Base-by-base conservation (phyloP, 2,329 filamentous ascomycete species). In the Colletotrichum liriopes region DNA sequence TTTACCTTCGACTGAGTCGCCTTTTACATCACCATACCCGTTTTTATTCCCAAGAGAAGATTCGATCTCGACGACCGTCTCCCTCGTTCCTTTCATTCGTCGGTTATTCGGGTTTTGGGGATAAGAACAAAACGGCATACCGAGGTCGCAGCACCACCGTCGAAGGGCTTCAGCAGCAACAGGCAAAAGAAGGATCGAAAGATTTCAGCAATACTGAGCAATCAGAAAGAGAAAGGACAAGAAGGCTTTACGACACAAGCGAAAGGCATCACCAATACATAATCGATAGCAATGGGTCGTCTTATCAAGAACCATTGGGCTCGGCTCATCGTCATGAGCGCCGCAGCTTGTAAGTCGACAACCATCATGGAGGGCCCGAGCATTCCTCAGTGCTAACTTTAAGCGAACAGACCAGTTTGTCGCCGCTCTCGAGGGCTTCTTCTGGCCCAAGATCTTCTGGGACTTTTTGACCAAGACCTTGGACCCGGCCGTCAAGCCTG, bases 281-380 rank as follows among this genome's bases (percentile, higher is more conserved):
- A 67, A 62, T 43, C 45, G 68, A 23, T 54, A 82, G 85, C 76
- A 74, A 99, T 99, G 96, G 96, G 96, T 83, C 96, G 93, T 85
- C 92, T 99, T 81, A 98, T 99, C 87, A 99, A 99, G 89, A 98
- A 98, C 87, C 96, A 99, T 87, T 98, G 94, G 94, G 96, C 95
- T 77, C 93, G 96, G 73, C 92, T 99, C 79, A 96, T 99, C 80
- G 89, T 97, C 83, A 87, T 99, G 81, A 94, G 94, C 37, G 94
- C 96, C 47, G 93, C 94, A 75, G 83, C 86, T 69, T 95, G 93
- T 95, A 90, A 73, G 86, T 85, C 20, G n/a, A 37, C 35, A 16
- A 47, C 18, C 16, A 37, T 37, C 35, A 7, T 35, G 52, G 18
- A 70, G 16, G 14, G 11, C 65, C 59, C 2, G 29, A 39, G n/a